A percentile compares a stretch with the other conserved stretches of the same genome.
Conservation (phyloP, 2,329 filamentous ascomycete species). For the Cordyceps cateniannulata region DNA sequence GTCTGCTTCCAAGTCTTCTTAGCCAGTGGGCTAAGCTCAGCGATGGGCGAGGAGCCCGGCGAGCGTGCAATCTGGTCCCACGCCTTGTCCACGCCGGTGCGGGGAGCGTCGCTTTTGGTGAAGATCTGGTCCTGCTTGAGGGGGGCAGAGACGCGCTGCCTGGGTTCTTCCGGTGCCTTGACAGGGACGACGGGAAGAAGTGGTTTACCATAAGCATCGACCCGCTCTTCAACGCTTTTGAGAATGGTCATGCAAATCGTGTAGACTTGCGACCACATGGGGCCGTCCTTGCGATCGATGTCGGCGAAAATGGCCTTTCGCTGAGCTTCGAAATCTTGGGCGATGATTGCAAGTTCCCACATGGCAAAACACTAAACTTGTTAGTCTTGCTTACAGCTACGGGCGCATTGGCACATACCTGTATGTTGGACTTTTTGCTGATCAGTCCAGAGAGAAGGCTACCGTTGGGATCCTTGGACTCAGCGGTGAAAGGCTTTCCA, state of each 20-base stretch:
- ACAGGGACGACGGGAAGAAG: conserved; percentile 26
- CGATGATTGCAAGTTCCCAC: conserved; percentile 83
- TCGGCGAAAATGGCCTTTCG: conserved; percentile 80
- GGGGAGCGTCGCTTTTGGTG: conserved; percentile 33
- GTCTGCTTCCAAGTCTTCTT: conserved; percentile 43
- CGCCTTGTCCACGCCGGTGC: conserved; percentile 39
- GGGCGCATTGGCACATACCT: conserved; percentile 40
- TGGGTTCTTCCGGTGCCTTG: conserved; percentile 24
- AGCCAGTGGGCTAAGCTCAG: conserved; percentile 44
- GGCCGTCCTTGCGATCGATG: conserved; percentile 72
- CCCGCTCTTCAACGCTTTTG: conserved; percentile 58
- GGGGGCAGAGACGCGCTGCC: conserved; percentile 32
- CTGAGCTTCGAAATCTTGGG: conserved; percentile 65
- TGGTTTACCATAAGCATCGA: conserved; percentile 54
- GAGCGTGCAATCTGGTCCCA: conserved; percentile 37
- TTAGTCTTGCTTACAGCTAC: not conserved
- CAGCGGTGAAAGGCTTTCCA: conserved; percentile 72
- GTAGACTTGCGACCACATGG: conserved; percentile 76
- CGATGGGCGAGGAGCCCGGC: conserved; percentile 41
- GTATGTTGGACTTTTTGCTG: conserved; percentile 72
- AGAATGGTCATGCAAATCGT: conserved; percentile 63
- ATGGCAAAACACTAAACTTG: conserved; percentile 60
- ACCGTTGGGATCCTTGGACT: conserved; percentile 86
- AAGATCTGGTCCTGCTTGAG: conserved; percentile 41
- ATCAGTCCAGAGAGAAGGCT: conserved; percentile 79